Base-by-base conservation (phyloP, 257 asterid genomes). In the Fraxinus pennsylvanica region DNA sequence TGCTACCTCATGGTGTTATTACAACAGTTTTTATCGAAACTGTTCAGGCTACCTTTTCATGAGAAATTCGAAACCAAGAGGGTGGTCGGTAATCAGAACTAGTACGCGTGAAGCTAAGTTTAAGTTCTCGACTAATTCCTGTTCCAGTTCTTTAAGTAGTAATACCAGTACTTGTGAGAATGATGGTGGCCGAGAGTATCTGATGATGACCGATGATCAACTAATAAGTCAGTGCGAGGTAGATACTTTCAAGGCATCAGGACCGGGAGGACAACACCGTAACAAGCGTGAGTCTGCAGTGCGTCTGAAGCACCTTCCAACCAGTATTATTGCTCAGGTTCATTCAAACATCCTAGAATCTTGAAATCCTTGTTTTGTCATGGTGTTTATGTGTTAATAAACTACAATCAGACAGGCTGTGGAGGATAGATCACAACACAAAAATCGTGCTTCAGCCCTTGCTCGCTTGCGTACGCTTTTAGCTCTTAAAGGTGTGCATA, bases 191-290 rank as follows among this genome's bases (percentile, higher is more conserved):
- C 83, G 77, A 32, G 92, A 88, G 74, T 93, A 90, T 81, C 87
- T 95, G 71, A 61, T 72, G 45, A 85, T 91, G 90, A 76, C 97
- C 0, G 98, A 95, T 79, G 99, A 91, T 47, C 92, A 90, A 85
- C 91, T 95, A 73, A 87, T 95, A 87, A 87, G 89, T 74, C 97
- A 90, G 78, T 95, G 98, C 36, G 97, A 95, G 84, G 87, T 90
- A 96, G 86, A 73, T 75, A 93, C 99, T 74, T 95, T 81, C 82
- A 95, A 89, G 86, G 84, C 92, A 38, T 93, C 98, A 1, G 99
- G 99, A 66, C 98, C 98, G 0, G 99, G 99, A 36, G 99, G 99
- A 52, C 99, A 95, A 83, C 99, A 95, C 87, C 98, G 99, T 32
- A 95, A 95, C 88, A 95, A 95, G 89, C 92, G 98, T 14, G 99